A percentile compares a stretch with the other conserved stretches of the same genome.
Evolutionary conservation across 176 grass and related monocot genomes (phyloP).

Genomic region (Phyllostachys edulis): DNA sequence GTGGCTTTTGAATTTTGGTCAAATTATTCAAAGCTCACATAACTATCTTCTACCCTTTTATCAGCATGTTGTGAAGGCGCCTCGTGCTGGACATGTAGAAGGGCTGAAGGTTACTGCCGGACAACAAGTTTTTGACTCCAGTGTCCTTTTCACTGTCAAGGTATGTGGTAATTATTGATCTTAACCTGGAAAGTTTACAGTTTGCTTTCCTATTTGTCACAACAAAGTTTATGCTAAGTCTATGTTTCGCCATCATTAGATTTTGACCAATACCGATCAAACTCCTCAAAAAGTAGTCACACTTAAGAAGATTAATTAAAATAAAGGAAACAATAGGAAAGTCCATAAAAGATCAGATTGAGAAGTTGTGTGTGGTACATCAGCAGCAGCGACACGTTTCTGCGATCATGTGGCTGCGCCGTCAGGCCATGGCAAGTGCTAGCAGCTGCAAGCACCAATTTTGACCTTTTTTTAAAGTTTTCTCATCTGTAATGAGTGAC

Average conservation of each 20-base stretch:
- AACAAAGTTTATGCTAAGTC: neutral
- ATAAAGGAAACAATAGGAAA: neutral
- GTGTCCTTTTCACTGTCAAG: constrained; percentile 76
- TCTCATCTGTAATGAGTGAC: neutral
- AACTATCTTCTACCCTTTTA: neutral
- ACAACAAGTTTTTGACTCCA: constrained; percentile 93
- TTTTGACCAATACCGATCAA: neutral
- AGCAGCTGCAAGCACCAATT: neutral
- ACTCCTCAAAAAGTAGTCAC: neutral
- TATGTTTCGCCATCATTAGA: neutral
- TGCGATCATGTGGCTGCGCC: neutral
- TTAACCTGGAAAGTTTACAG: neutral
- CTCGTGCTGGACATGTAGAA: constrained; percentile 61
- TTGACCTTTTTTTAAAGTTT: neutral
- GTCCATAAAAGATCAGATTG: neutral
- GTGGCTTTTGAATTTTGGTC: neutral
- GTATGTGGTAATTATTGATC: constrained; percentile 25
- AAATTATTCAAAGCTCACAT: constrained; percentile 5
- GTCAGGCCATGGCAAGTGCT: neutral
- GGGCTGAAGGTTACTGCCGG: constrained; percentile 75
- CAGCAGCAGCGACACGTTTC: neutral
- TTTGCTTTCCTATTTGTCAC: neutral
- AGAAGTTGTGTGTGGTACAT: neutral
- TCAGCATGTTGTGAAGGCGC: constrained; percentile 91
- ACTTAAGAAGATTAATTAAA: neutral